phyloP scores from a whole-genome alignment of 139 green algal genomes.

The Protoeuglena noctilucae region DNA sequence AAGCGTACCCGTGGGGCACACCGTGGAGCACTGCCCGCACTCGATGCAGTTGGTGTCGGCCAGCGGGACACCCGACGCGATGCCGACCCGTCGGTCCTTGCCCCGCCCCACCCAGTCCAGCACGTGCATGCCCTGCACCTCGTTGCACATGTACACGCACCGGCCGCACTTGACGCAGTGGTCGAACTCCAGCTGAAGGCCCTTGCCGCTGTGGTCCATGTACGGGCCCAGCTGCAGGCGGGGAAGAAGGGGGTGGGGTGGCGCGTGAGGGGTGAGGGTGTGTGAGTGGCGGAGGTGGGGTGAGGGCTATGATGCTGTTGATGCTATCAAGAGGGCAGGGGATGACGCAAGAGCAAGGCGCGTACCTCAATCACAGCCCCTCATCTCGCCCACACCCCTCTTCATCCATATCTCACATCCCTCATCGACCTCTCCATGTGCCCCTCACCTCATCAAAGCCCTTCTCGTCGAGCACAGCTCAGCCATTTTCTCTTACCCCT shows the following conservation, averaged over 20 bases:
- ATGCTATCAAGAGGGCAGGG: no score
- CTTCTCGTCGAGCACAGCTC: background rate
- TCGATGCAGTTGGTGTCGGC: constrained; percentile 16
- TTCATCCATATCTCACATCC: no score
- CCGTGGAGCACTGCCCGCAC: constrained; percentile 24
- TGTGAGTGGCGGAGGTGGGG: no score
- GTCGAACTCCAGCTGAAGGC: constrained; percentile 20
- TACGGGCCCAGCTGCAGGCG: background rate
- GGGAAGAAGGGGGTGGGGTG: no score
- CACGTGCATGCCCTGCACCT: constrained; percentile 30
- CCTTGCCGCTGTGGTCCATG: background rate
- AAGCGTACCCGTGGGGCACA: constrained; percentile 30
- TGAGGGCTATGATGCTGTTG: no score
- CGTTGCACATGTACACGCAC: constrained; percentile 22
- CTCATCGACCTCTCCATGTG: no score
- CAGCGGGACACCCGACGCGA: constrained; percentile 1
- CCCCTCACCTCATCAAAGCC: background rate
- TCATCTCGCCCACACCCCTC: no score
- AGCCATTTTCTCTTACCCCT: no score
- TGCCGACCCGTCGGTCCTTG: constrained; percentile 17
- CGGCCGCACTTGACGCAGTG: constrained; percentile 34
- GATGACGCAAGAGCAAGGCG: no score
- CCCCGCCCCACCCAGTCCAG: constrained; percentile 20
- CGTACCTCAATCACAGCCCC: no score
- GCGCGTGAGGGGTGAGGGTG: no score